These are phyloP conservation scores for Pneumocystis jirovecii DNA, from an alignment of 1,139 yeast genomes.

Conservation along the genomic window DNA sequence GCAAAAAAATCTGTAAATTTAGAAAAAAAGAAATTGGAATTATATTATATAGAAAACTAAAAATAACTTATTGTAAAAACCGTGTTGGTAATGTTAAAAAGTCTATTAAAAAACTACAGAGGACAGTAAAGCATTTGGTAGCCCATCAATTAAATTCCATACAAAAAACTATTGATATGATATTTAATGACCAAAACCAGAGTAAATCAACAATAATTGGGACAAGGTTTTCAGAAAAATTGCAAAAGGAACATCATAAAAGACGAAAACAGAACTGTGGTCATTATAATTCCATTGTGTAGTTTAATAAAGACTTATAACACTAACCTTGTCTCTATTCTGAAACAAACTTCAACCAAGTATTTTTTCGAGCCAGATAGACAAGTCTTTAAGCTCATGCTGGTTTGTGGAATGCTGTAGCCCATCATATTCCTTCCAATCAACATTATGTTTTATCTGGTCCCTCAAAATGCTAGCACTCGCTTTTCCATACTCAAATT, in stretches of 20 bases:
- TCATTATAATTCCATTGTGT: neutral
- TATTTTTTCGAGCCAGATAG: slow-evolving; percentile 34
- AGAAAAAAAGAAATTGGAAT: no score
- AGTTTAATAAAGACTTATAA: neutral
- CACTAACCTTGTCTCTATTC: neutral
- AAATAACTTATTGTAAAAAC: no score
- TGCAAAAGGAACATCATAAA: neutral
- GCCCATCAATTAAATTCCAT: neutral
- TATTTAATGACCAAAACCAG: no score
- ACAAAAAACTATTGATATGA: neutral
- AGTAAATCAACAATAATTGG: no score
- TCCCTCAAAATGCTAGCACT: slow-evolving; percentile 26
- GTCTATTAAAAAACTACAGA: no score
- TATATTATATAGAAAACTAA: no score
- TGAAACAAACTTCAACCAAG: neutral
- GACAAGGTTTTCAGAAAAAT: neutral
- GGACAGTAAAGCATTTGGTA: neutral
- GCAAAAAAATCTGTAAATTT: no score
- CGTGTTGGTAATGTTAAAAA: no score
- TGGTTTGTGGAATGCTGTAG: slow-evolving; percentile 55
- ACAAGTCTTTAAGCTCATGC: slow-evolving; percentile 47
- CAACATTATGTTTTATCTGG: slow-evolving; percentile 40
- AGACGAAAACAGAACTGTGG: no score
- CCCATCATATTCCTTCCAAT: slow-evolving; percentile 47
- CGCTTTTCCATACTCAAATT: slow-evolving; percentile 33